Percentiles rank a stretch among this genome's conserved stretches.
Evolutionary conservation across 1,284 basidiomycete genomes (phyloP).

Genomic region (Irpex sp.): DNA sequence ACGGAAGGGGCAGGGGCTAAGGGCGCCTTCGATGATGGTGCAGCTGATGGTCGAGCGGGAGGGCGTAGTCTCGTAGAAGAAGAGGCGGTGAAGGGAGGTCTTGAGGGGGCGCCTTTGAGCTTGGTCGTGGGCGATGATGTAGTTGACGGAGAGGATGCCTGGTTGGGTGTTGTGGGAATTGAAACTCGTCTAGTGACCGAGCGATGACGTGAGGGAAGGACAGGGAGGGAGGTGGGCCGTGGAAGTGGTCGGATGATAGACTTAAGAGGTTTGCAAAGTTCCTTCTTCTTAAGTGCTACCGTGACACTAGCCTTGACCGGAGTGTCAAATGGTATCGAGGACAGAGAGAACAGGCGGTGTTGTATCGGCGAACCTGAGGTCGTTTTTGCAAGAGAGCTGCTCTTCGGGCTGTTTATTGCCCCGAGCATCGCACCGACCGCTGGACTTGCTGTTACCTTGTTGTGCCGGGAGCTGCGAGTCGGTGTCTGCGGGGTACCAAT

Average conservation of each 20-base stretch:
- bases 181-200: neutral
- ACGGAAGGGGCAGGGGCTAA: neutral
- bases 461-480: neutral
- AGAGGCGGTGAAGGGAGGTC: neutral
- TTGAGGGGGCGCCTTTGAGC: neutral
- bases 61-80: neutral
- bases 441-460: neutral
- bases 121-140: neutral
- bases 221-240: neutral
- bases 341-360: neutral
- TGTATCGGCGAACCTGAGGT: neutral
- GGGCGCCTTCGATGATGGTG: neutral
- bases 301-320: neutral
- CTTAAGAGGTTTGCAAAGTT: neutral
- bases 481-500: neutral
- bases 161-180: neutral
- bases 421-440: neutral
- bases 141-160: neutral
- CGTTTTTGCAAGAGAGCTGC: neutral
- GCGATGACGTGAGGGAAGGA: neutral
- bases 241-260: neutral
- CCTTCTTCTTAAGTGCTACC: neutral
- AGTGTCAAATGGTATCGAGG: neutral
- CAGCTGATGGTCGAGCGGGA: neutral
- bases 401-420: neutral